phyloP scores from a whole-genome alignment of 108 stramenopile genomes.

The Nitzschia sp. region DNA sequence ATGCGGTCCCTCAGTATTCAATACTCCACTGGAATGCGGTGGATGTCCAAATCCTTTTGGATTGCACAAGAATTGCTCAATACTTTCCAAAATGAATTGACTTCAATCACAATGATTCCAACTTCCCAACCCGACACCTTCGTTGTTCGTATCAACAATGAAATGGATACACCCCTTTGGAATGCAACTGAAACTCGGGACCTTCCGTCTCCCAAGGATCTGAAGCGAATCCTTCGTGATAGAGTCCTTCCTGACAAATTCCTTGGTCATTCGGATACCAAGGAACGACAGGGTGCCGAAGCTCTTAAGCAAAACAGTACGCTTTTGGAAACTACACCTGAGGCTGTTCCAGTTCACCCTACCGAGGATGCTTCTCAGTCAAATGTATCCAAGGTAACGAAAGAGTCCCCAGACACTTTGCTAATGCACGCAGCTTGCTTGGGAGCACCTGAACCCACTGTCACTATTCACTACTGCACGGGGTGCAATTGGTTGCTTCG shows the following conservation, averaged over 20 bases:
- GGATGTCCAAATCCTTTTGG: constrained; percentile 79
- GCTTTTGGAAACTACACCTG: not conserved
- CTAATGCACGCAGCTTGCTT: not conserved
- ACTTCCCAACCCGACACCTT: constrained; percentile 2
- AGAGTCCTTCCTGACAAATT: constrained; percentile 48
- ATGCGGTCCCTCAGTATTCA: constrained; percentile 43
- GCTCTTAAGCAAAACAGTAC: too few relatives aligned
- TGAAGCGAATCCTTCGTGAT: constrained; percentile 80
- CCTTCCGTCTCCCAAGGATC: constrained; percentile 75
- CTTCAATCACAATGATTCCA: constrained; percentile 54
- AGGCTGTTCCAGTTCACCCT: not conserved
- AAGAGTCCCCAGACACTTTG: not conserved
- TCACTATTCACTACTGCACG: constrained; percentile 77
- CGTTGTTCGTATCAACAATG: constrained; percentile 7
- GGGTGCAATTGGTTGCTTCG: constrained; percentile 69
- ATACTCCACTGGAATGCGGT: constrained; percentile 82
- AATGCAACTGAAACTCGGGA: constrained; percentile 46
- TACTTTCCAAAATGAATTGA: constrained; percentile 62
- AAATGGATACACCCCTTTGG: constrained; percentile 34
- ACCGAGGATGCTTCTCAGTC: not conserved
- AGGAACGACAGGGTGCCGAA: not conserved
- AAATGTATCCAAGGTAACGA: not conserved
- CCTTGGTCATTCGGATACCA: constrained; percentile 73
- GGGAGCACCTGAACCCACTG: constrained; percentile 1
- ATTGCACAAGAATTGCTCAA: constrained; percentile 79